These are phyloP conservation scores for Calonectria multiphialidica DNA, from an alignment of 2,329 filamentous ascomycete species.

Conservation along the genomic window DNA sequence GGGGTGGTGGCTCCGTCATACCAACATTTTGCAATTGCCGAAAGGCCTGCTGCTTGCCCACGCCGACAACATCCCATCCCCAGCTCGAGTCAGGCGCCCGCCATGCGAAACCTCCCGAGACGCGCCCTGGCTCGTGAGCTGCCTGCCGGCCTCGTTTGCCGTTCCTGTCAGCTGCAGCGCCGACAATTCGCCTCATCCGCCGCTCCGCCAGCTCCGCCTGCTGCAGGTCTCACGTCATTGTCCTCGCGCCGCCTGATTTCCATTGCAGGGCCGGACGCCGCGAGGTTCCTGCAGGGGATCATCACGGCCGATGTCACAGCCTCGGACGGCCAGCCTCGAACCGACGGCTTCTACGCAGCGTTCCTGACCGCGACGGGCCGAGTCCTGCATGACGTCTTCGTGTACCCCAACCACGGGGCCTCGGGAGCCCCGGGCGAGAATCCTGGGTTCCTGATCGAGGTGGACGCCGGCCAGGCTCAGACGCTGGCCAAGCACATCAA, in stretches of 20 bases:
- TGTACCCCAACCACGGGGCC: constrained; percentile 73
- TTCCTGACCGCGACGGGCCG: constrained; percentile 90
- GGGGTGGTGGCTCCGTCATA: constrained; percentile 4
- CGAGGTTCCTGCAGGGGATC: constrained; percentile 89
- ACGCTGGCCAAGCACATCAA: constrained; percentile 79
- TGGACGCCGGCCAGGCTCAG: constrained; percentile 76
- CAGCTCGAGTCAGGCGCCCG: constrained; percentile 23
- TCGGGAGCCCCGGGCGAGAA: constrained; percentile 40
- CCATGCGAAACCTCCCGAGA: constrained; percentile 42
- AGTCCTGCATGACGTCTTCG: constrained; percentile 89
- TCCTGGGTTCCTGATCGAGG: constrained; percentile 77
- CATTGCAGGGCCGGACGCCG: constrained; percentile 82
- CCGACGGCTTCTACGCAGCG: constrained; percentile 78
- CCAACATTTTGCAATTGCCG: neutral
- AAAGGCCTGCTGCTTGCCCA: neutral
- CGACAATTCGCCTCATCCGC: constrained; percentile 47
- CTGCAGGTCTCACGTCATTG: constrained; percentile 67
- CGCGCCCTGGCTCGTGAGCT: constrained; percentile 32
- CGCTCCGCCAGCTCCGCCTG: constrained; percentile 55
- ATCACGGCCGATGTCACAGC: constrained; percentile 72
- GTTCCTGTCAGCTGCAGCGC: constrained; percentile 47
- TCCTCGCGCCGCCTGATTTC: constrained; percentile 83
- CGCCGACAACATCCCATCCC: neutral
- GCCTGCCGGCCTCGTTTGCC: constrained; percentile 42
- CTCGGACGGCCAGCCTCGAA: constrained; percentile 49